phyloP scores from a whole-genome alignment of 208 protist genomes.

The Acanthamoeba divionensis region DNA sequence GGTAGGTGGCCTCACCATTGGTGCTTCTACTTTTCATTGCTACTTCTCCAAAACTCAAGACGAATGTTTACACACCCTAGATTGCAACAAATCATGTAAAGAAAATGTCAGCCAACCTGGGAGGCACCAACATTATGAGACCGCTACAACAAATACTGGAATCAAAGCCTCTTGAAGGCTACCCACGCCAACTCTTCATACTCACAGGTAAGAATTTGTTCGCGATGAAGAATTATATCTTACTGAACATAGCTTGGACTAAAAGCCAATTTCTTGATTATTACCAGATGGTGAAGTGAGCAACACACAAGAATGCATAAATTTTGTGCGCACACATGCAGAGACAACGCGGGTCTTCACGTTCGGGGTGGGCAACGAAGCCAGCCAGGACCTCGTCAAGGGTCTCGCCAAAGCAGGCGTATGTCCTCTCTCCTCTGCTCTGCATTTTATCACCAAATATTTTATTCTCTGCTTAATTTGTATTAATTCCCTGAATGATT shows the following conservation, averaged over 20 bases:
- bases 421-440: background rate
- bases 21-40: background rate
- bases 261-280: background rate
- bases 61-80: no score
- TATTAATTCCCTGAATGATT: background rate
- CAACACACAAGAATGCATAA: constrained; percentile 39
- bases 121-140: constrained; percentile 44
- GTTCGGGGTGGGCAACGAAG: constrained; percentile 31
- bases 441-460: background rate
- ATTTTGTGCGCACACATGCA: constrained; percentile 55
- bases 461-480: background rate
- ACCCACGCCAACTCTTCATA: constrained; percentile 56
- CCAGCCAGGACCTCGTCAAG: background rate
- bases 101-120: background rate
- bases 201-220: constrained; percentile 38
- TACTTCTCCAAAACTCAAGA: background rate
- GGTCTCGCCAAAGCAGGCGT: constrained; percentile 18
- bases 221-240: no score
- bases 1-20: background rate
- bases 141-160: constrained; percentile 26
- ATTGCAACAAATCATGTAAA: background rate
- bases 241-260: no score
- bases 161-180: background rate
- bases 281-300: constrained; percentile 16
- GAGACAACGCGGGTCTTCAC: constrained; percentile 59